Percentiles rank a stretch among this genome's conserved stretches.
Conservation (phyloP, 257 asterid species). For the Petunia secreta region DNA sequence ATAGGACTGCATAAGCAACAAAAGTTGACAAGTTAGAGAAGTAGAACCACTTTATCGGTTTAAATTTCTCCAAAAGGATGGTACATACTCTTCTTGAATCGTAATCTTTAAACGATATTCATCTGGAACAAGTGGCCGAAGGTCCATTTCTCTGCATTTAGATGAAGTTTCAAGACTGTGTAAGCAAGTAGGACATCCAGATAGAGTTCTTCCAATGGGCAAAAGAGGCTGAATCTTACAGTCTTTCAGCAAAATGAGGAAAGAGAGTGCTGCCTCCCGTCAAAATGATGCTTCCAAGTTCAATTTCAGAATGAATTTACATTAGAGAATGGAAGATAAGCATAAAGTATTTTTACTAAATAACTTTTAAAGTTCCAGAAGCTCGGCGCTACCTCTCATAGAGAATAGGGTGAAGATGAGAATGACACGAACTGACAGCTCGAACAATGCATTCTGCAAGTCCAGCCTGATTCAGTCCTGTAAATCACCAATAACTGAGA, state of each 20-base stretch:
- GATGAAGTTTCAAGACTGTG: constrained; percentile 20
- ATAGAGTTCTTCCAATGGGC: background rate
- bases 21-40: constrained; percentile 19
- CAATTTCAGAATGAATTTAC: constrained; percentile 27
- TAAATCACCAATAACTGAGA: constrained; percentile 28
- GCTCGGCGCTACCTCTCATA: constrained; percentile 68
- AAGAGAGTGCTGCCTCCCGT: constrained; percentile 95
- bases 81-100: constrained; percentile 81
- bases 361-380: background rate
- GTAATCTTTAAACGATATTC: constrained; percentile 76
- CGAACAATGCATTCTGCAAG: constrained; percentile 92
- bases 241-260: constrained; percentile 90
- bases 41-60: constrained; percentile 23
- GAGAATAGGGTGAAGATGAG: constrained; percentile 90
- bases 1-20: constrained; percentile 67
- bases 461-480: constrained; percentile 98
- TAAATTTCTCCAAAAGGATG: constrained; percentile 24
- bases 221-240: constrained; percentile 58
- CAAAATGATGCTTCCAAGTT: constrained; percentile 69
- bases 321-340: background rate
- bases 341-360: background rate
- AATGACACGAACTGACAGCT: constrained; percentile 87
- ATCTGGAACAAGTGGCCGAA: constrained; percentile 92
- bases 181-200: constrained; percentile 10
- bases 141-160: constrained; percentile 76